Evolutionary conservation across 2,329 filamentous ascomycete genomes (phyloP).

Genomic region (Fusarium sambucinum): DNA sequence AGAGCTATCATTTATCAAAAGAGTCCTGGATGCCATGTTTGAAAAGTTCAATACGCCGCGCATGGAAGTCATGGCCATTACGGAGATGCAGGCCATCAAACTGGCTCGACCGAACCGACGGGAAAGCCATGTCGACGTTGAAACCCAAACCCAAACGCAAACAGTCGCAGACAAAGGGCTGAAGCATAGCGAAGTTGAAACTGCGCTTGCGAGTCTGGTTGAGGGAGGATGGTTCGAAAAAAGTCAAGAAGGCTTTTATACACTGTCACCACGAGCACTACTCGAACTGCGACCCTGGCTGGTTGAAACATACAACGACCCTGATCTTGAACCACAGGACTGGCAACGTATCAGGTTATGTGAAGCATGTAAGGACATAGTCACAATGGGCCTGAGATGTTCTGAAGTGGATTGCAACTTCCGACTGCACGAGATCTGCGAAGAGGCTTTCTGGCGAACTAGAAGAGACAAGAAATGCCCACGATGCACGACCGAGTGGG

Average conservation of each 20-base stretch:
- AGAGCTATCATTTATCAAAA: slow-evolving; percentile 90
- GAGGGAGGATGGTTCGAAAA: slow-evolving; percentile 87
- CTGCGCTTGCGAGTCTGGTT: slow-evolving; percentile 75
- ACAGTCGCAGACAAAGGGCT: slow-evolving; percentile 66
- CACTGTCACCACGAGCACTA: slow-evolving; percentile 79
- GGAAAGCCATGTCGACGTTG: slow-evolving; percentile 50
- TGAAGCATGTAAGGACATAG: slow-evolving; percentile 87
- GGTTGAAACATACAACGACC: slow-evolving; percentile 89
- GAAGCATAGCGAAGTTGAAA: slow-evolving; percentile 82
- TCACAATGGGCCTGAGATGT: slow-evolving; percentile 87
- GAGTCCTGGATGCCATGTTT: slow-evolving; percentile 91
- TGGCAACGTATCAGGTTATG: slow-evolving; percentile 87
- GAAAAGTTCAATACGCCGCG: slow-evolving; percentile 83
- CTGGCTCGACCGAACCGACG: slow-evolving; percentile 66
- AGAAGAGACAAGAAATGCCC: slow-evolving; percentile 74
- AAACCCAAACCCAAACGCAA: slow-evolving; percentile 54
- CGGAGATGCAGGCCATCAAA: slow-evolving; percentile 81
- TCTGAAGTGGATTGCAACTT: slow-evolving; percentile 73
- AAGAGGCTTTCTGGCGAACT: slow-evolving; percentile 78
- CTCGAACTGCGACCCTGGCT: slow-evolving; percentile 90
- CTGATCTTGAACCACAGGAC: slow-evolving; percentile 67
- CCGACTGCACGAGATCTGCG: slow-evolving; percentile 82
- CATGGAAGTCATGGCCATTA: slow-evolving; percentile 87
- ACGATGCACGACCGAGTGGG: slow-evolving; percentile 66
- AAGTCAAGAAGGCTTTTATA: slow-evolving; percentile 78